Base-by-base conservation (phyloP, 148 eudicot species). In the Bassia scoparia region DNA sequence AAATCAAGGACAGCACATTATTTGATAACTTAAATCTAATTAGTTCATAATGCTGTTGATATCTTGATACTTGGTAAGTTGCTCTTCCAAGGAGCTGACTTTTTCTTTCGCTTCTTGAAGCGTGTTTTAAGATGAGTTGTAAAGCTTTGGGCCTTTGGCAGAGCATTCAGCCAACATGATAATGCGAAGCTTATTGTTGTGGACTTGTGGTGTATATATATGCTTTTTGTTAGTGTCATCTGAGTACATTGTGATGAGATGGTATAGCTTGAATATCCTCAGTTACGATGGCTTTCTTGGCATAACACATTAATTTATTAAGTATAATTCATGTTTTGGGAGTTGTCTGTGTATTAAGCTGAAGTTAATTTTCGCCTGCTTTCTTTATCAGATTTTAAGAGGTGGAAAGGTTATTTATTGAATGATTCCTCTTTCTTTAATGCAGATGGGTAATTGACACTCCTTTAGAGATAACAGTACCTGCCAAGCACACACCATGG, bases 401-500 rank as follows among this genome's bases (percentile, higher is more conserved):
- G 58, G 33, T 18, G 12, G 21, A 27, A 48, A 14, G 35, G 11
- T 77, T 37, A 70, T 70, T 38, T 26, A 18, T 30, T 61, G 49
- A 17, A 73, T 67, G 21, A 65, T 58, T 26, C 27, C 48, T 37
- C 23, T 54, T 52, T 74, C 24, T 70, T 61, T 71, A 17, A 77
- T 91, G 84, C 89, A 94, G 99, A 78, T 96, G 99, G 99, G 86
- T 86, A 18, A 90, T 96, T 65, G 86, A 96, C 75, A 86, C 92
- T 52, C 97, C 92, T 17, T 70, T 96, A 74, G 99, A 95, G 44
- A 84, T 92, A 41, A 92, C 96, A 2, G 92, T 96, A 73, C 88
- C 97, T n/a, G 97, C 99, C 55, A 96, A 90, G 73, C 99, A 74
- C 74, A 92, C 99, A 52, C 94, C 99, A 68, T 92, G 99, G 99